Base-by-base conservation (phyloP, 2,329 filamentous ascomycete genomes). In the Ceratocystis harringtonii region DNA sequence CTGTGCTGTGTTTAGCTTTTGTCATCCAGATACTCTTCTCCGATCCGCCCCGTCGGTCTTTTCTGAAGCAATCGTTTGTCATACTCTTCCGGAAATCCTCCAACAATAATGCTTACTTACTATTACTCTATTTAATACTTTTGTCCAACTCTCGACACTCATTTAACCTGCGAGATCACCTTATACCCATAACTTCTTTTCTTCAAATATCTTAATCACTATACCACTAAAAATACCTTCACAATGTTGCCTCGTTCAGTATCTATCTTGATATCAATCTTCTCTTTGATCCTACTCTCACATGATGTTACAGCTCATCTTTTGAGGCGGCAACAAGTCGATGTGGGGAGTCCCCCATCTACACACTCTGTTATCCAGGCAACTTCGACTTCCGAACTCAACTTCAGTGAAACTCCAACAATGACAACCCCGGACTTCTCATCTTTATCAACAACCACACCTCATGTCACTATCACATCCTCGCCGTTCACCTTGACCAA, bases 231-330 rank as follows among this genome's bases (percentile, higher is more conserved):
- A 19, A 30, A 55, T 43, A 45, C n/a, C 5, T 28, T 6, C 30
- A 50, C 22, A 17, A 69, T 66, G 65, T 45, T 67, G 32, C 57
- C 65, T 15, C 50, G 52, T 28, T 57, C 52, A 44, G 32, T 55
- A 6, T 63, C 60, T 32, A 41, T 65, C 30, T 66, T 63, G 41
- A 50, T 61, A n/a, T 32, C 65, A 3, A 68, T 79, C 57, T 69
- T 80, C 65, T 76, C 74, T 69, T 70, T 79, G 25, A 62, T 75
- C 3, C 61, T 79, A 52, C 71, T 72, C 52, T 69, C 78, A 28
- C 75, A 79, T 55, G 68, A 74, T 60, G 74, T 72, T 22, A 69
- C 71, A 25, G 75, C 75, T 10, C 73, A 75, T 6, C 69, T 74
- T 45, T 64, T 72, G 22, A 70, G 69, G 68, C 74, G 76, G 67